Conservation (phyloP, 2,329 filamentous ascomycete genomes). For the Botryotinia globosa region DNA sequence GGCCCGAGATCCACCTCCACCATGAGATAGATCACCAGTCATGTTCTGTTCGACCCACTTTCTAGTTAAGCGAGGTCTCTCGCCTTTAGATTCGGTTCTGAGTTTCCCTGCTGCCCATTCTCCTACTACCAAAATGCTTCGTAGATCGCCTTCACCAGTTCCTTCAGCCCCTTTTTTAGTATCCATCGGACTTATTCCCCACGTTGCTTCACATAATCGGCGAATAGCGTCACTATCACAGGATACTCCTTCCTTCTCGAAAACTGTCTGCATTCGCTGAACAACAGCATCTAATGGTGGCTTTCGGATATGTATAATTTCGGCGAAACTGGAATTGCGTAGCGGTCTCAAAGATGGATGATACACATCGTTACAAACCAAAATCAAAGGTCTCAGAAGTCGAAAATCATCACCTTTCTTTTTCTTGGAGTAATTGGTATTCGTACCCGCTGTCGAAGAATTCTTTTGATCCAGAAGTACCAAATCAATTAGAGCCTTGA, state of each 20-base stretch:
- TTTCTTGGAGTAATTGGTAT: conserved; percentile 41
- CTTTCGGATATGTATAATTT: conserved; percentile 88
- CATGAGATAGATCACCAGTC: conserved; percentile 63
- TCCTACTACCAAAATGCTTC: conserved; percentile 80
- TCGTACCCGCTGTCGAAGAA: conserved; percentile 40
- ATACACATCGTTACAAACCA: conserved; percentile 98
- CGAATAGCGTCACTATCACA: conserved; percentile 88
- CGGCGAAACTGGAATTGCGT: conserved; percentile 79
- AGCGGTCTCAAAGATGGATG: conserved; percentile 83
- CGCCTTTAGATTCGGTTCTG: conserved; percentile 46
- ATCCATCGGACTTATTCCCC: conserved; percentile 75
- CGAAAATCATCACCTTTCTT: conserved; percentile 84
- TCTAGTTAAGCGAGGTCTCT: conserved; percentile 56
- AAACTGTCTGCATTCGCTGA: conserved; percentile 74
- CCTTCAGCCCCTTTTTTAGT: conserved; percentile 65
- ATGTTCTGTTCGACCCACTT: conserved; percentile 76
- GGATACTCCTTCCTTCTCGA: conserved; percentile 82
- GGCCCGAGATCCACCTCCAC: conserved; percentile 68
- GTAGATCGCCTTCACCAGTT: conserved; percentile 69
- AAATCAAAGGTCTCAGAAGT: conserved; percentile 80
- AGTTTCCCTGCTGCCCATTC: conserved; percentile 81
- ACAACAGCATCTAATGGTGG: conserved; percentile 85
- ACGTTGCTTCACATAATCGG: conserved; percentile 77
- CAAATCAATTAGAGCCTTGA: conserved; percentile 91
- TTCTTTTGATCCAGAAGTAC: conserved; percentile 86